A percentile compares a stretch with the other conserved stretches of the same genome.
Evolutionary conservation across 352 stramenopile species (phyloP).

Genomic region (Pythium aristosporum): DNA sequence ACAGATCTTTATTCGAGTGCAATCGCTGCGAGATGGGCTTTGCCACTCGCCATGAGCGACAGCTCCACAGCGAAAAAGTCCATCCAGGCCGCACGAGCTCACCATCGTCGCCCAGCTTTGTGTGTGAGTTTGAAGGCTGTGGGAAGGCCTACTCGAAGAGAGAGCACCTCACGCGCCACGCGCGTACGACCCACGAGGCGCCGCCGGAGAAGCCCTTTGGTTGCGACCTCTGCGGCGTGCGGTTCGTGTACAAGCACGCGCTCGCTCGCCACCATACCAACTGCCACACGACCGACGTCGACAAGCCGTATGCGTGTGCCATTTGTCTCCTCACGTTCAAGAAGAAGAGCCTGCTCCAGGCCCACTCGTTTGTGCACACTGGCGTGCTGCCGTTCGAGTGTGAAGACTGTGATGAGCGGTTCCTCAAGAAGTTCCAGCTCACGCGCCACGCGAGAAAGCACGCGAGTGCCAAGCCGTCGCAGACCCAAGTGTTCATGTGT

Average conservation of each 20-base stretch:
- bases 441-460: slow-evolving; percentile 49
- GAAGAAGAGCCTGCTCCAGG: slow-evolving; percentile 79
- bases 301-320: slow-evolving; percentile 53
- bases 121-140: slow-evolving; percentile 40
- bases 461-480: slow-evolving; percentile 19
- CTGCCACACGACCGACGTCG: slow-evolving; percentile 26
- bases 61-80: slow-evolving; percentile 21
- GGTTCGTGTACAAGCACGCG: slow-evolving; percentile 72
- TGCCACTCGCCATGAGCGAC: slow-evolving; percentile 31
- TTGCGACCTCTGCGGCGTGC: slow-evolving; percentile 53
- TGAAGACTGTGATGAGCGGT: slow-evolving; percentile 50
- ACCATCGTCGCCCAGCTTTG: slow-evolving; percentile 35
- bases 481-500: slow-evolving; percentile 52
- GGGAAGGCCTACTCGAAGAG: slow-evolving; percentile 61
- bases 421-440: slow-evolving; percentile 65
- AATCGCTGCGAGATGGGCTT: slow-evolving; percentile 20
- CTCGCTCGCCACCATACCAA: slow-evolving; percentile 60
- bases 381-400: slow-evolving; percentile 74
- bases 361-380: slow-evolving; percentile 76
- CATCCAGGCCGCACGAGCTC: slow-evolving; percentile 16
- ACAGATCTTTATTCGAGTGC: slow-evolving; percentile 21
- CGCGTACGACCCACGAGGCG: slow-evolving; percentile 40
- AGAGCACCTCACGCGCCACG: slow-evolving; percentile 62
- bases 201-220: slow-evolving; percentile 45
- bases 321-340: slow-evolving; percentile 70